Evolutionary conservation across 169 alveolate genomes (phyloP).

Genomic region (Prorocentrum cordatum): DNA sequence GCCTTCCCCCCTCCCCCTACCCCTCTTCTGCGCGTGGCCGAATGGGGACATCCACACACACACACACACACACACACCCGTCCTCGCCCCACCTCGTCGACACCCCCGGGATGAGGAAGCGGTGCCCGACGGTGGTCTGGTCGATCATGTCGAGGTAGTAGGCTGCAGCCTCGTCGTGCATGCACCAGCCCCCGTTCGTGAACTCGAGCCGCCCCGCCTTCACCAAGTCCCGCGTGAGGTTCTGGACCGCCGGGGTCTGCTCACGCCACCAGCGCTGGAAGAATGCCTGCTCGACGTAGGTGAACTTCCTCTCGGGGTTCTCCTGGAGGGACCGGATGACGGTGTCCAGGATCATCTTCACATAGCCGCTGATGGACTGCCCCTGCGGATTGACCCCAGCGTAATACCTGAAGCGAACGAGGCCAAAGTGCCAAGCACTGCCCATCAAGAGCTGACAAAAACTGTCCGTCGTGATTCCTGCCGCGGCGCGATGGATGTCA

Average conservation of each 20-base stretch:
- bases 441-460: no score
- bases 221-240: slow-evolving; percentile 70
- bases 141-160: slow-evolving; percentile 74
- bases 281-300: slow-evolving; percentile 80
- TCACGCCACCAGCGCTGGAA: slow-evolving; percentile 80
- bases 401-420: no score
- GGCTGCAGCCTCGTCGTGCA: slow-evolving; percentile 84
- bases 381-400: no score
- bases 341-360: slow-evolving; percentile 73
- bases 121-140: slow-evolving; percentile 63
- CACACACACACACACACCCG: background rate
- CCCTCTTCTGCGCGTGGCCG: no score
- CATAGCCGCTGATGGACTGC: no score
- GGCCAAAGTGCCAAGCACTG: no score
- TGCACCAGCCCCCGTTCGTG: slow-evolving; percentile 83
- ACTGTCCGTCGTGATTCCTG: no score
- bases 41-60: background rate
- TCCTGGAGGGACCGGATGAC: slow-evolving; percentile 71
- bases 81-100: background rate
- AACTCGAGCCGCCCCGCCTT: slow-evolving; percentile 76
- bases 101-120: background rate
- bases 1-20: no score
- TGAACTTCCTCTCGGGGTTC: slow-evolving; percentile 77
- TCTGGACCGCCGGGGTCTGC: slow-evolving; percentile 66
- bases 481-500: no score